Evolutionary conservation across 768 basidiomycete species (phyloP), one percentile per base, ranked within the genome.

Genomic region (Pleurotus giganteus): DNA sequence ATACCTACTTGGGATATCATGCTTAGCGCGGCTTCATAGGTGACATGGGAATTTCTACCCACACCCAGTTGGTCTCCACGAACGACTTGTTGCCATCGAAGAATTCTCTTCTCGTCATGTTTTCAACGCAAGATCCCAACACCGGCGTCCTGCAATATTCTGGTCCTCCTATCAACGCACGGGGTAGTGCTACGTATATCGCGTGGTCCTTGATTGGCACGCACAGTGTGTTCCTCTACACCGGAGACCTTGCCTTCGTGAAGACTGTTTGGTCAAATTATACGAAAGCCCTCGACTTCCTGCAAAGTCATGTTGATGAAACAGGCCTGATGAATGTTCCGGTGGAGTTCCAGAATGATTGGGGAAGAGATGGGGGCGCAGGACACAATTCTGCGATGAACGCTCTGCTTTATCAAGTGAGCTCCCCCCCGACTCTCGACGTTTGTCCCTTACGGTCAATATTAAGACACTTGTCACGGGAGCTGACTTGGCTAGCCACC

Each of bases 31-130:
- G 4, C 4, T 8, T 12, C 4, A 12, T 47, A 68, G 71, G 72
- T 26, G 75, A 76, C 54, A 74, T 74, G 69, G 73, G 74, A 1
- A 75, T 75, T 23, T 74, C 75, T 1, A 66, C 68, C 11, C 73
- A 73, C 43, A 74, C 71, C 13, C 71, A 70, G 54, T 39, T 72
- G 4, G 70, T 71, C 44, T 63, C 71, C 7, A 58, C 69, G 23
- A 69, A 69, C 52, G 71, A 72, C 57, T 61, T 70, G 4, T 52
- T 69, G 4, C 68, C 70, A 4, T 72, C 78, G 1, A 77, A 77
- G 31, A 80, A 79, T 60, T 69, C 79, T 0, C 65, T 81, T 4
- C 66, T 70, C 6, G 78, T 79, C 34, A 78, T 80, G 77, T 78
- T 76, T 60, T 71, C 74, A 2, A 76, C 74, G 0, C 74, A 77